These are phyloP conservation scores for Plantago ovata DNA, from an alignment of 257 asterid genomes.

Conservation along the genomic window DNA sequence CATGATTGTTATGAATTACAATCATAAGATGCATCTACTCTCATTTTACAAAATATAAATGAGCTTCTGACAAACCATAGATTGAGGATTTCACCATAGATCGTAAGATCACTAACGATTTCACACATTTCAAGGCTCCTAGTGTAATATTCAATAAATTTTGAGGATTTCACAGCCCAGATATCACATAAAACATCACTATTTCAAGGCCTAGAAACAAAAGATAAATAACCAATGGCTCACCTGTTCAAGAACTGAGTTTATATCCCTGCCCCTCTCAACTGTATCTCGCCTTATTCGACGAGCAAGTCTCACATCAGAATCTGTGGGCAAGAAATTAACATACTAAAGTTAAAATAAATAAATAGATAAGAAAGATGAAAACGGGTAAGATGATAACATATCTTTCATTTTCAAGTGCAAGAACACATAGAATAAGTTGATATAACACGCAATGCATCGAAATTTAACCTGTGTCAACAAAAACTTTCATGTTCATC, in stretches of 20 bases:
- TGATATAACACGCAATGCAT: conserved; percentile 17
- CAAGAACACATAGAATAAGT: background rate
- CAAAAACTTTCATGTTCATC: conserved; percentile 98
- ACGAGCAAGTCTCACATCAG: conserved; percentile 99
- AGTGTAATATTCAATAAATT: background rate
- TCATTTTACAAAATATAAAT: no score
- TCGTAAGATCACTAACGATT: background rate
- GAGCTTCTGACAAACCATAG: no score
- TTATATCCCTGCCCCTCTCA: conserved; percentile 93
- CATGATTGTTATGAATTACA: background rate
- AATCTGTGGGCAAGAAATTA: conserved; percentile 44
- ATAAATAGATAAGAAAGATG: background rate
- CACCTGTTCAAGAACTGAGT: conserved; percentile 95
- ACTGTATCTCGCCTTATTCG: conserved; percentile 96
- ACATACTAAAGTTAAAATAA: background rate
- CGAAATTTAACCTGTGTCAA: conserved; percentile 75
- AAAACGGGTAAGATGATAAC: conserved; percentile 7
- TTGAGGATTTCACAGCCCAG: background rate
- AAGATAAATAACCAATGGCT: conserved; percentile 26
- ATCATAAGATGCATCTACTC: background rate
- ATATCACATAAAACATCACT: background rate
- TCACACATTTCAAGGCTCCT: background rate
- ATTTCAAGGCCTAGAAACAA: background rate
- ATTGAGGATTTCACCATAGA: no score
- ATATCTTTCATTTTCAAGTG: conserved; percentile 6